Conservation (phyloP, 2,329 filamentous ascomycete species). For the Thelonectria olida region DNA sequence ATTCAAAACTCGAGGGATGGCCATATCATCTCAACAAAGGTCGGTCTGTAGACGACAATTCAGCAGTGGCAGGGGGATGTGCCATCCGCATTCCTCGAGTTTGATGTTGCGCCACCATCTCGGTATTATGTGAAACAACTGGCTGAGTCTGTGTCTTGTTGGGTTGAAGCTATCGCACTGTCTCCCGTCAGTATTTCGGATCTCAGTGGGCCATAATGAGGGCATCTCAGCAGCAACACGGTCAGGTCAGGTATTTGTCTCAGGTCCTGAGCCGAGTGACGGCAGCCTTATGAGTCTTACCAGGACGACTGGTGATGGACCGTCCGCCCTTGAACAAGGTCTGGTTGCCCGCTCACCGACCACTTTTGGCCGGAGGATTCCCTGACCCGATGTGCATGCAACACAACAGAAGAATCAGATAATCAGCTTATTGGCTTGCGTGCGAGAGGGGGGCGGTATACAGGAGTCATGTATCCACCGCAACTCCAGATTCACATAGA, state of each 20-base stretch:
- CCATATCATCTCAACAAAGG: background rate
- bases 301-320: background rate
- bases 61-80: background rate
- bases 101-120: background rate
- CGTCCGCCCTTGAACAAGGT: background rate
- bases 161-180: background rate
- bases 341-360: slow-evolving; percentile 1
- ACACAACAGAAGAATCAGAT: background rate
- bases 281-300: background rate
- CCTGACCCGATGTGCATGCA: slow-evolving; percentile 1
- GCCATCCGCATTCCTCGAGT: slow-evolving; percentile 5
- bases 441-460: background rate
- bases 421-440: slow-evolving; percentile 3
- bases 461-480: slow-evolving; percentile 5
- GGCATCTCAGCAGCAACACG: background rate
- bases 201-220: background rate
- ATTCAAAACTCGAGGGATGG: background rate
- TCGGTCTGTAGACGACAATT: background rate
- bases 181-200: slow-evolving; percentile 4
- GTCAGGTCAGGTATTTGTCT: slow-evolving; percentile 4
- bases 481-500: slow-evolving; percentile 12
- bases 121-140: background rate
- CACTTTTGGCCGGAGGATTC: background rate
- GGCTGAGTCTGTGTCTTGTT: background rate
- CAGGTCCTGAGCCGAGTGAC: slow-evolving; percentile 6